Percentiles rank a stretch among this genome's conserved stretches.
Evolutionary conservation across 805 yeast genomes (phyloP).

Genomic region (Candida vartiovaarae): DNA sequence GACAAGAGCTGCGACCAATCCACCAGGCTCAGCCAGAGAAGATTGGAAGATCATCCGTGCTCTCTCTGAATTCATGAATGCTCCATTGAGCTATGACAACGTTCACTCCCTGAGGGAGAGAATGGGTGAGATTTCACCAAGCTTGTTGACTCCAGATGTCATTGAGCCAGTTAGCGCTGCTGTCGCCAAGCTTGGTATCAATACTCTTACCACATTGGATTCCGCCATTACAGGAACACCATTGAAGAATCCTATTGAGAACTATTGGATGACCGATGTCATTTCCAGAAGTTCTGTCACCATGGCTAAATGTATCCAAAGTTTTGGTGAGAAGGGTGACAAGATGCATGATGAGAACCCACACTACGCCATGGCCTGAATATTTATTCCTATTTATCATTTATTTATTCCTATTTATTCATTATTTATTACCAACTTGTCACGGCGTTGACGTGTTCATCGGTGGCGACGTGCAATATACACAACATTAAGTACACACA

Average conservation of each 20-base stretch:
- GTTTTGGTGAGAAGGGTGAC: constrained; percentile 62
- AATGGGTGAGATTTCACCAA: constrained; percentile 74
- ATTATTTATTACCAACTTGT: constrained; percentile 1
- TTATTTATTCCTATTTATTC: constrained; percentile 4
- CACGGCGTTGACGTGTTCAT: neutral
- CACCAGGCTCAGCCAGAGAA: constrained; percentile 87
- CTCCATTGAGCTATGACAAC: constrained; percentile 71
- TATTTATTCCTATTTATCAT: constrained; percentile 10
- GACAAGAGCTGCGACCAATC: constrained; percentile 80
- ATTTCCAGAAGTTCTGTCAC: constrained; percentile 84
- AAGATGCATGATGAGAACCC: constrained; percentile 41
- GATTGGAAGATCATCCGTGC: constrained; percentile 89
- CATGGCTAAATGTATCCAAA: constrained; percentile 79
- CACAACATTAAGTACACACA: neutral
- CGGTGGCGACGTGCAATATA: neutral
- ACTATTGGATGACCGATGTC: constrained; percentile 85
- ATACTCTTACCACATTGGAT: constrained; percentile 32
- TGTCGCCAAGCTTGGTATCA: constrained; percentile 50
- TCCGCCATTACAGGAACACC: constrained; percentile 36
- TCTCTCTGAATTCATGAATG: constrained; percentile 66
- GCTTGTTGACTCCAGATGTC: constrained; percentile 65
- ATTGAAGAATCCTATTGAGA: constrained; percentile 65
- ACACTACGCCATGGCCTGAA: constrained; percentile 21
- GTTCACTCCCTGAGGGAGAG: constrained; percentile 59
- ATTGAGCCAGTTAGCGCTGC: constrained; percentile 61